Evolutionary conservation across 345 rosid genomes (phyloP).

Genomic region (Sisymbrium altissimum): DNA sequence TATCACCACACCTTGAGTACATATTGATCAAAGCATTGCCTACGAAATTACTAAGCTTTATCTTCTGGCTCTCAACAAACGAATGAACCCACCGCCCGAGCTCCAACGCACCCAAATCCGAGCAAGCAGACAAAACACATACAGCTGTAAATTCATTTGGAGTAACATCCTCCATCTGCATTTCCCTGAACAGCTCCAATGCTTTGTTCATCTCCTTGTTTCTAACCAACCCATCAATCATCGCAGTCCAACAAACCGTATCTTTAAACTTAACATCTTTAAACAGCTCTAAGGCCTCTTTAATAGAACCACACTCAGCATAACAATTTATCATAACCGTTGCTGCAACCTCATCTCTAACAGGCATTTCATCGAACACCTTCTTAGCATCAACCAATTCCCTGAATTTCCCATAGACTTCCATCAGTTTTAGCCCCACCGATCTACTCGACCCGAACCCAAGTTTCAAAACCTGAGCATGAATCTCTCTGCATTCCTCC

Average conservation of each 20-base stretch:
- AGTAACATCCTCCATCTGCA: constrained; percentile 48
- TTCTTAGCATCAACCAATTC: constrained; percentile 38
- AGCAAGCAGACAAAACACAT: constrained; percentile 60
- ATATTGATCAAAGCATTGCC: constrained; percentile 64
- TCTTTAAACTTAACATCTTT: constrained; percentile 43
- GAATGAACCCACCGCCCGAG: constrained; percentile 65
- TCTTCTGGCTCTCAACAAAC: constrained; percentile 38
- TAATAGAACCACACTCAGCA: constrained; percentile 42
- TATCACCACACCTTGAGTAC: constrained; percentile 59
- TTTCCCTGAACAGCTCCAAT: constrained; percentile 49
- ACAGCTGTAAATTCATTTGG: constrained; percentile 60
- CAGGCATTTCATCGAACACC: constrained; percentile 58
- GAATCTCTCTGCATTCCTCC: constrained; percentile 44
- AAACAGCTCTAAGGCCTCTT: constrained; percentile 42
- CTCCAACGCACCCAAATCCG: constrained; percentile 57
- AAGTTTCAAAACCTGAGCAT: constrained; percentile 54
- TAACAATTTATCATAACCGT: constrained; percentile 46
- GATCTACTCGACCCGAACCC: constrained; percentile 48
- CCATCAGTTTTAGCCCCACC: constrained; percentile 43
- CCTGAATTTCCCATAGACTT: constrained; percentile 44
- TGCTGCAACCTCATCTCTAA: constrained; percentile 51
- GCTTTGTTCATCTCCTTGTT: constrained; percentile 59
- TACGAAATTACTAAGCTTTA: constrained; percentile 46
- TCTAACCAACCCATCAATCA: constrained; percentile 63
- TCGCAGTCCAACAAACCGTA: constrained; percentile 66